Base-by-base conservation (phyloP, 2,329 filamentous ascomycete species). In the Davidsoniella virescens region DNA sequence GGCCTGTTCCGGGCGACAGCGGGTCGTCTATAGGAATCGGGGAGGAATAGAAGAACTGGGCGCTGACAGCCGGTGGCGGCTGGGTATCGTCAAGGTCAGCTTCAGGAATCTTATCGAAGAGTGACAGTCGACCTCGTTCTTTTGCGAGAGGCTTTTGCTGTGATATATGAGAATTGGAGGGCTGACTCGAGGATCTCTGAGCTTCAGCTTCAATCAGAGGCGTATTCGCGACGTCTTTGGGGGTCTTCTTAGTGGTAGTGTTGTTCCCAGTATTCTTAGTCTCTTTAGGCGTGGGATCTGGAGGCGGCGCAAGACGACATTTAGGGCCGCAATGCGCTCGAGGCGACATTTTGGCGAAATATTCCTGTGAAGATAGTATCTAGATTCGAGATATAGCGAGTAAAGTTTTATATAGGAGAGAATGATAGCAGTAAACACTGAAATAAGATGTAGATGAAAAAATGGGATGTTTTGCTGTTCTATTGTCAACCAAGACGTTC, bases 21-120 rank as follows among this genome's bases (percentile, higher is more conserved):
- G 86, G 86, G 59, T 94, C 87, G 59, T 94, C 87, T 60, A 94
- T 87, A 26, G 87, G 82, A 46, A 90, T 74, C 10, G 79, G 70
- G 9, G 87, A 92, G 12, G 79, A 75, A 64, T 94, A 94, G 65
- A 94, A 94, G 67, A 87, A 94, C 55, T 87, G 84, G 18, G 82
- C 73, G 29, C 72, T 70, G 49, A 83, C 63, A 0, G 76, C 71
- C 14, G 83, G 82, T 14, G 52, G 44, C 20, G 75, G 70, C 49
- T 67, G 69, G 49, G 71, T 65, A 42, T 63, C 57, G 25, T 64
- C 63, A 59, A 65, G 57, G 52, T 68, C 58, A 59, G 69, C 57
- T 58, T 43, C 26, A 17, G 38, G n/a, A 5, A 9, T 2, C 26
- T 33, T 33, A 5, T 33, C 26, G 26, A 33, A 10, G 26, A 20